phyloP scores from a whole-genome alignment of 2,329 filamentous ascomycete species.

The Thielaviopsis musarum region DNA sequence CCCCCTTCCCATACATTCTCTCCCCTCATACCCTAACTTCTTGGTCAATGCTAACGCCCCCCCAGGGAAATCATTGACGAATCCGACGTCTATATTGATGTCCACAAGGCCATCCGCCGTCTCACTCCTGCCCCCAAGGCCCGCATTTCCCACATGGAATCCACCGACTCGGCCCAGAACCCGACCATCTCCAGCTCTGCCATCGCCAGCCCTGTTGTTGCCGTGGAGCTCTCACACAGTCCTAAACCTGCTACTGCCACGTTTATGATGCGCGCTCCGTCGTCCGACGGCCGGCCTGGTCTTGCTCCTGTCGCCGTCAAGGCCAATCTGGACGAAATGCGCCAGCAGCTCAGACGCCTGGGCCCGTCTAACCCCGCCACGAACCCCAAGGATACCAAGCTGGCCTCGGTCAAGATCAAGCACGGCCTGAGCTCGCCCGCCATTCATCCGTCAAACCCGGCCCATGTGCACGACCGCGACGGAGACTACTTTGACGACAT shows the following conservation, averaged over 20 bases:
- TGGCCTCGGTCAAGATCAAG: constrained; percentile 52
- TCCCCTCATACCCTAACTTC: constrained; percentile 15
- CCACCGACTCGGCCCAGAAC: constrained; percentile 18
- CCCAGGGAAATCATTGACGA: constrained; percentile 91
- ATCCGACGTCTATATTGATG: constrained; percentile 94
- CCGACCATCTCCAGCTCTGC: neutral
- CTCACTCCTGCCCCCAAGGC: constrained; percentile 70
- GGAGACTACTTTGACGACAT: constrained; percentile 9
- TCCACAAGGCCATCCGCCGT: constrained; percentile 92
- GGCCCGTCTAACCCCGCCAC: constrained; percentile 51
- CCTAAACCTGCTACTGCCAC: constrained; percentile 32
- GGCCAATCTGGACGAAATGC: constrained; percentile 45
- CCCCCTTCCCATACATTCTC: no score
- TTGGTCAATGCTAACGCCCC: constrained; percentile 14
- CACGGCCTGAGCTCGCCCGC: constrained; percentile 20
- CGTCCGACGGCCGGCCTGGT: constrained; percentile 33
- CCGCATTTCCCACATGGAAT: constrained; percentile 29
- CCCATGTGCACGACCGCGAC: neutral
- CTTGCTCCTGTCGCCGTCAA: constrained; percentile 36
- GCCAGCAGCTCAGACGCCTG: constrained; percentile 45
- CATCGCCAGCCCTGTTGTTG: neutral
- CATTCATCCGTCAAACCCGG: neutral
- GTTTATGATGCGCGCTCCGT: constrained; percentile 40
- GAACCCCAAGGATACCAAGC: constrained; percentile 44
- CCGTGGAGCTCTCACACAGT: constrained; percentile 1